A percentile compares a stretch with the other conserved stretches of the same genome.
Evolutionary conservation across 2,329 filamentous ascomycete genomes (phyloP).

Genomic region (Myriangium duriaei): DNA sequence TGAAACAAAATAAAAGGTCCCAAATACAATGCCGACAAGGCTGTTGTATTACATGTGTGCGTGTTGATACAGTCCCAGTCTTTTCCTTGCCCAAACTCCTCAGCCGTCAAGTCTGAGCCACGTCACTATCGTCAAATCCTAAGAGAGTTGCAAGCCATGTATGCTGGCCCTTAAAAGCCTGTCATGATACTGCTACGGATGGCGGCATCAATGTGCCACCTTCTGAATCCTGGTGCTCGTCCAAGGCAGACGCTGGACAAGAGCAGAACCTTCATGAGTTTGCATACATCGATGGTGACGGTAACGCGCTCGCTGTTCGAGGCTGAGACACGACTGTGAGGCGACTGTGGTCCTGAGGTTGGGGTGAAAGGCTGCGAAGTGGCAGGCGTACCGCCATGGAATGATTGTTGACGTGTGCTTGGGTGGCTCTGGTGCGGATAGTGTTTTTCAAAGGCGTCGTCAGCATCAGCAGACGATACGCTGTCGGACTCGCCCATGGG

Average conservation of each 20-base stretch:
- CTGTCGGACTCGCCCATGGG: background rate
- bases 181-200: conserved; percentile 24
- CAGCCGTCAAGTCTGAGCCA: too few species aligned
- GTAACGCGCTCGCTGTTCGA: conserved; percentile 18
- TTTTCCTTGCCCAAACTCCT: too few species aligned
- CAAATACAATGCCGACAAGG: too few species aligned
- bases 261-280: conserved; percentile 31
- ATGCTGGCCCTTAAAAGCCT: conserved; percentile 13
- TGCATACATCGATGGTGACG: conserved; percentile 31
- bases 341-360: background rate
- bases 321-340: conserved; percentile 4
- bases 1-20: too few species aligned
- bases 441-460: background rate
- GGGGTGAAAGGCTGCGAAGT: background rate
- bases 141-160: too few species aligned
- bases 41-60: too few species aligned
- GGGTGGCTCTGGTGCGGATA: background rate
- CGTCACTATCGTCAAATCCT: too few species aligned
- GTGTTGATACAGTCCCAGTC: too few species aligned
- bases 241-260: conserved; percentile 31
- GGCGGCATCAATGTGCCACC: conserved; percentile 31
- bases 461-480: background rate
- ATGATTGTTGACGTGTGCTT: background rate
- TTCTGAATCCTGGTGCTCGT: conserved; percentile 31
- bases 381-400: background rate